Base-by-base conservation (phyloP, 2,329 filamentous ascomycete genomes). In the Diaporthe humulicola region DNA sequence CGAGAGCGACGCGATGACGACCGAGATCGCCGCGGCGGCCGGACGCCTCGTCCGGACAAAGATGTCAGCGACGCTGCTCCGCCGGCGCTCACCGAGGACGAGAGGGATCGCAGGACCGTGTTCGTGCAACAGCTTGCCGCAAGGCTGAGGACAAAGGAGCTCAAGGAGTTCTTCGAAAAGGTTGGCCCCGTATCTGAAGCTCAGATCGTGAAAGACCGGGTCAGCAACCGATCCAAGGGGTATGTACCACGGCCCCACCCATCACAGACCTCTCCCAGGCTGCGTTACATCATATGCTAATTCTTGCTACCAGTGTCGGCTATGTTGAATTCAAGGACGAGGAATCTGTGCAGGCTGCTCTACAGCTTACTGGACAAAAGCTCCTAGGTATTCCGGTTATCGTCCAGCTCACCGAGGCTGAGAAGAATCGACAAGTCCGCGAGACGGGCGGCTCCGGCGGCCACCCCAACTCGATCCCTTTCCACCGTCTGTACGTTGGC, bases 281-380 rank as follows among this genome's bases (percentile, higher is more conserved):
- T 14, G 4, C 8, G 25, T 4, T 45, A 33, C 33, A 22, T 15
- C 30, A 17, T 17, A 28, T 74, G 48, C 73, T 76, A 28, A 76
- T 33, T 54, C 48, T n/a, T 56, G 14, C 17, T 60, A 15, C 15
- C 80, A 98, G 97, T 85, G 97, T 99, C 85, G 97, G 97, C 84
- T 99, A 99, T 82, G 97, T 99, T 88, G 97, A 99, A 89, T 99
- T 99, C 86, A 97, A 96, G 84, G 92, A 94, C 82, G 96, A 98
- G 90, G 95, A 97, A 81, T 97, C 96, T 79, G 96, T 99, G 80
- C 90, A 93, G 81, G 93, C 94, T 87, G 97, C 97, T 82, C 94
- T 99, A 84, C 94, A 98, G 88, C 95, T 99, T 88, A 99, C 97
- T 85, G 97, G 97, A 86, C 96, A 98, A 88, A 98, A 97, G 87